phyloP scores from a whole-genome alignment of 495 filamentous ascomycete species.

The Penicillium arizonense region DNA sequence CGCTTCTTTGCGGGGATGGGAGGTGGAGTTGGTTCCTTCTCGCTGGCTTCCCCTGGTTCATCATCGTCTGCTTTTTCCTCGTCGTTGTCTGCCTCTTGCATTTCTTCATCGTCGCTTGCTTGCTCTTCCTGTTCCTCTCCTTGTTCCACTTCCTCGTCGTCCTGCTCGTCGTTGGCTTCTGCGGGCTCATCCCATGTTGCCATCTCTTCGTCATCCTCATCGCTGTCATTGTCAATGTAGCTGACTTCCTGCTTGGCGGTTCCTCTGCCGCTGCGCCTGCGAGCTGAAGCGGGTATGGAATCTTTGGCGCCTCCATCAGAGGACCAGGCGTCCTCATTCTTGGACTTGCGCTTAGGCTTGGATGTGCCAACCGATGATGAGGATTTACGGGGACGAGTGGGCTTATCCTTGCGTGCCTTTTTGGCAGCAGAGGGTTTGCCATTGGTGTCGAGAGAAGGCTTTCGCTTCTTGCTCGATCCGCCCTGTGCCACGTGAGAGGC shows the following conservation, averaged over 20 bases:
- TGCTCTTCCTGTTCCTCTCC: conserved; percentile 25
- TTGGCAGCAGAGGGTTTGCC: conserved; percentile 39
- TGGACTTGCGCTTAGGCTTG: conserved; percentile 38
- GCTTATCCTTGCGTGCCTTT: conserved; percentile 40
- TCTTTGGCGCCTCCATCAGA: conserved; percentile 34
- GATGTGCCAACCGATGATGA: conserved; percentile 31
- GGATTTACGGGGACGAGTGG: conserved; percentile 38
- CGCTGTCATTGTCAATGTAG: conserved; percentile 57
- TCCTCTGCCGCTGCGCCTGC: conserved; percentile 42
- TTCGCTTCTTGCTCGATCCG: conserved; percentile 43
- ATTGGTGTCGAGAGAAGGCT: conserved; percentile 32
- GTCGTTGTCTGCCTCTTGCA: conserved; percentile 21
- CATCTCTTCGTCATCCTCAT: conserved; percentile 55
- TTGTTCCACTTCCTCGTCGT: conserved; percentile 13
- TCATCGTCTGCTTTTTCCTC: conserved; percentile 23
- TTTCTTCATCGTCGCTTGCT: conserved; percentile 23
- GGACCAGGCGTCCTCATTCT: conserved; percentile 42
- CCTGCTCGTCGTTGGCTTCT: conserved; percentile 35
- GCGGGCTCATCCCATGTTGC: conserved; percentile 29
- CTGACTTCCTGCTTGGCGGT: conserved; percentile 33
- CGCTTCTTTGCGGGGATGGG: conserved; percentile 18
- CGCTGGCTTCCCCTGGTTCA: conserved; percentile 19
- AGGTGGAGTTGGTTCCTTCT: conserved; percentile 26
- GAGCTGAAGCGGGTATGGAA: conserved; percentile 24
- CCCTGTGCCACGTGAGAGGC: conserved; percentile 24